These are phyloP conservation scores for Carpinus viminea DNA, from an alignment of 306 rosid species.

Conservation along the genomic window DNA sequence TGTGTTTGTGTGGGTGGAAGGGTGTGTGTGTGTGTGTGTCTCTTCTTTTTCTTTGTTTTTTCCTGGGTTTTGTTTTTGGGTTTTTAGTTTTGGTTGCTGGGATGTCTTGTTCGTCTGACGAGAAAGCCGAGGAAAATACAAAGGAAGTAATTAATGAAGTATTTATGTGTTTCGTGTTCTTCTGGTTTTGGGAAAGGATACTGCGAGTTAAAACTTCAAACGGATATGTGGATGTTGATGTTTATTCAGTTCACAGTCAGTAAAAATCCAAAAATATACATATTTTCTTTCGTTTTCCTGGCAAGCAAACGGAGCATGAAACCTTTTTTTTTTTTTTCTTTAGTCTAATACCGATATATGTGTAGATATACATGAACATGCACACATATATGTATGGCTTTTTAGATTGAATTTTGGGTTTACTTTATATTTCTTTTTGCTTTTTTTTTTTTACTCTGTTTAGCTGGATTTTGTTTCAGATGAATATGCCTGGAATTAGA, in stretches of 20 bases:
- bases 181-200: conserved; percentile 10
- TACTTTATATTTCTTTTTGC: not conserved
- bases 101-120: conserved; percentile 23
- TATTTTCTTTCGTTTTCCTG: conserved; percentile 20
- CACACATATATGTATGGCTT: not conserved
- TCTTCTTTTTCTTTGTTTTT: not conserved
- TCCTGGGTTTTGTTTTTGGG: not conserved
- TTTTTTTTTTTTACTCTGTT: not conserved
- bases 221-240: not conserved
- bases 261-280: not conserved
- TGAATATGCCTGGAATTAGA: conserved; percentile 2
- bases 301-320: conserved; percentile 2
- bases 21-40: not conserved
- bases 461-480: not conserved
- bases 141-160: not conserved
- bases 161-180: conserved; percentile 8
- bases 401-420: not conserved
- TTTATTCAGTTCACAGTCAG: not conserved
- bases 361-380: not conserved
- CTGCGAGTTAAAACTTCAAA: not conserved
- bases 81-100: not conserved
- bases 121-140: not conserved
- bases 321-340: not conserved
- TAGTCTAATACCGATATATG: not conserved
- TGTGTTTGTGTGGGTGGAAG: not conserved